Evolutionary conservation across 352 stramenopile species (phyloP).

Genomic region (Phytophthora kernoviae): DNA sequence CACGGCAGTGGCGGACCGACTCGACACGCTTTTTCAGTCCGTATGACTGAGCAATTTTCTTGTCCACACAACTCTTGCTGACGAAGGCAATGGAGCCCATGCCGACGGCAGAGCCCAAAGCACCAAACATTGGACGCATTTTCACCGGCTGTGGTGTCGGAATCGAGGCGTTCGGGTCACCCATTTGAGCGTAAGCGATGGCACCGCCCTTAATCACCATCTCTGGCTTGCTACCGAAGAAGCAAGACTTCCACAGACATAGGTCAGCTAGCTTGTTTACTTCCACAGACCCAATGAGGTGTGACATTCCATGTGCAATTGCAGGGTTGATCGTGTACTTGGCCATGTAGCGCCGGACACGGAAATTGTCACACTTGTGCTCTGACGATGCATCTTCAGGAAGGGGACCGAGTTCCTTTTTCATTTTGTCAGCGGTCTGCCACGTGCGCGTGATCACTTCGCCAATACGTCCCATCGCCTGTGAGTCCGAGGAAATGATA

Average conservation of each 20-base stretch:
- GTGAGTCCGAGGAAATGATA: slow-evolving; percentile 96
- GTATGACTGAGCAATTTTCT: slow-evolving; percentile 70
- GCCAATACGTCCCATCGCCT: slow-evolving; percentile 97
- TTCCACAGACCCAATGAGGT: slow-evolving; percentile 95
- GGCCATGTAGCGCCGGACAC: slow-evolving; percentile 95
- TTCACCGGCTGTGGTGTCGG: slow-evolving; percentile 96
- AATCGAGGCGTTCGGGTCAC: slow-evolving; percentile 96
- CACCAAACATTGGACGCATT: slow-evolving; percentile 96
- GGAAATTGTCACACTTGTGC: slow-evolving; percentile 92
- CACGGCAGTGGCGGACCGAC: slow-evolving; percentile 81
- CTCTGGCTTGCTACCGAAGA: slow-evolving; percentile 97
- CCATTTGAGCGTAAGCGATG: slow-evolving; percentile 96
- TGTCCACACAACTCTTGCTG: slow-evolving; percentile 78
- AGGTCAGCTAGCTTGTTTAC: slow-evolving; percentile 94
- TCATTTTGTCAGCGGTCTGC: slow-evolving; percentile 99
- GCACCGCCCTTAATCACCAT: slow-evolving; percentile 96
- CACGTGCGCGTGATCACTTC: slow-evolving; percentile 97
- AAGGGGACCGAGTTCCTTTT: slow-evolving; percentile 90
- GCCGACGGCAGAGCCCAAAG: slow-evolving; percentile 61
- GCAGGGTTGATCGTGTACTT: slow-evolving; percentile 99
- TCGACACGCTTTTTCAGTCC: slow-evolving; percentile 89
- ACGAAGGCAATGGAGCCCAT: slow-evolving; percentile 91
- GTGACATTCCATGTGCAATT: slow-evolving; percentile 96
- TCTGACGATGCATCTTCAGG: slow-evolving; percentile 74
- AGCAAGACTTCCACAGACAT: slow-evolving; percentile 93